Conservation (phyloP, 805 yeast genomes). For the Cyberlindnera meyerae region DNA sequence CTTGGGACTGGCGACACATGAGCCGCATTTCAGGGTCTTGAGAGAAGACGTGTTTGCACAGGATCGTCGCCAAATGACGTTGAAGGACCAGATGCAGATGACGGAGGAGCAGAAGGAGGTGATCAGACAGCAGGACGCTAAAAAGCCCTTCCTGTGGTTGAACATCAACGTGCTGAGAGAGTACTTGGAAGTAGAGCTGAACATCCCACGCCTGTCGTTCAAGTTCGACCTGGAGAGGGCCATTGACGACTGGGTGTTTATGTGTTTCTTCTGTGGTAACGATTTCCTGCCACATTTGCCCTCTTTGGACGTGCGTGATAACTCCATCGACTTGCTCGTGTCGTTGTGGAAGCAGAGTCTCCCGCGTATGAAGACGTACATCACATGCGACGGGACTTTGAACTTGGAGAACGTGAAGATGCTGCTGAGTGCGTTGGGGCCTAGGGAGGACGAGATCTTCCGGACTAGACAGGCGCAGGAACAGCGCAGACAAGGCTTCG, state of each 20-base stretch:
- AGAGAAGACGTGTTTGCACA: conserved; percentile 97
- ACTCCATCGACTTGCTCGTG: conserved; percentile 79
- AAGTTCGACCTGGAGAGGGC: conserved; percentile 90
- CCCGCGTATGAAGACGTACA: conserved; percentile 64
- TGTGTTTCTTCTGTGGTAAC: conserved; percentile 98
- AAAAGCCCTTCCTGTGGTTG: conserved; percentile 91
- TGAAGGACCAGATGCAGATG: conserved; percentile 49
- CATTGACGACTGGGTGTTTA: conserved; percentile 96
- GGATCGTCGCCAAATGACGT: conserved; percentile 34
- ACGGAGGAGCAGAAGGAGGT: conserved; percentile 50
- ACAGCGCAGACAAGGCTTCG: conserved; percentile 57
- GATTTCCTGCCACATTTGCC: conserved; percentile 98
- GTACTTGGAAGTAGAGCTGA: conserved; percentile 77
- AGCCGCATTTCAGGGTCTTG: conserved; percentile 89
- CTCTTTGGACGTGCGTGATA: conserved; percentile 89
- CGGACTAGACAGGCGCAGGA: conserved; percentile 65
- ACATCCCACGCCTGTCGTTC: conserved; percentile 62
- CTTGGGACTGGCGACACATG: conserved; percentile 94
- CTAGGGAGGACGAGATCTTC: conserved; percentile 76
- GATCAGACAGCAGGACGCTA: conserved; percentile 31
- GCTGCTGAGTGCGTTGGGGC: conserved; percentile 58
- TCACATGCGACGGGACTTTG: conserved; percentile 86
- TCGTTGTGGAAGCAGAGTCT: conserved; percentile 76
- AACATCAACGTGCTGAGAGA: conserved; percentile 86
- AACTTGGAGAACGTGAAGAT: conserved; percentile 73